A percentile compares a stretch with the other conserved stretches of the same genome.
These are phyloP conservation scores for Kuraishia capsulata DNA, from an alignment of 805 yeast genomes.

Conservation along the genomic window DNA sequence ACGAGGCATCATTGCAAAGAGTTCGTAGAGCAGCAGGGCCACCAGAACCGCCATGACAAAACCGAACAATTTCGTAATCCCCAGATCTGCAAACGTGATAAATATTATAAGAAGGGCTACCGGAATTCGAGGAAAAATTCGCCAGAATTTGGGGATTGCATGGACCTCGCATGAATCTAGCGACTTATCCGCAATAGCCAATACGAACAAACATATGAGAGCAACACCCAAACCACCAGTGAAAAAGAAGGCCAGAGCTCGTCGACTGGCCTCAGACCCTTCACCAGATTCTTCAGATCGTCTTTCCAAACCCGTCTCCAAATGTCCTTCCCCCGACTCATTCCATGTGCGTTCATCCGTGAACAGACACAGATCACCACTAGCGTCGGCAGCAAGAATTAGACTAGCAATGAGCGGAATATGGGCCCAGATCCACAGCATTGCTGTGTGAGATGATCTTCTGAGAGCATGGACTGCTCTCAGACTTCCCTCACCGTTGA, in stretches of 20 bases:
- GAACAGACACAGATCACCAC: conserved; percentile 33
- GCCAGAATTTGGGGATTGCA: conserved; percentile 22
- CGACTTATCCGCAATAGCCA: conserved; percentile 37
- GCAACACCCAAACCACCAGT: conserved; percentile 45
- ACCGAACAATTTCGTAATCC: conserved; percentile 8
- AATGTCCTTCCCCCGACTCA: neutral
- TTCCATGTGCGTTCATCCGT: conserved; percentile 10
- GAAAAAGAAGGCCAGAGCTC: conserved; percentile 38
- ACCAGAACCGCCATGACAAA: conserved; percentile 6
- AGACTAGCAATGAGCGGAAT: conserved; percentile 42
- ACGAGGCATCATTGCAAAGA: conserved; percentile 2
- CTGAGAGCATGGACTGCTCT: conserved; percentile 47
- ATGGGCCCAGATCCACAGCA: conserved; percentile 36
- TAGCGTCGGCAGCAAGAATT: conserved; percentile 51
- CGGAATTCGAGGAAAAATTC: conserved; percentile 27
- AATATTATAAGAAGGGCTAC: conserved; percentile 6
- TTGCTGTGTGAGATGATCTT: conserved; percentile 34
- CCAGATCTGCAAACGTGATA: conserved; percentile 7
- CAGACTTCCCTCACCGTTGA: conserved; percentile 39
- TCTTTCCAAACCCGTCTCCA: neutral
- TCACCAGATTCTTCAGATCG: conserved; percentile 5
- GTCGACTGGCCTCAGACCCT: conserved; percentile 23
- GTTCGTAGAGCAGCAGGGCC: conserved; percentile 8
- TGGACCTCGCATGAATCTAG: conserved; percentile 27
- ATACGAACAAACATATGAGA: conserved; percentile 24